A percentile compares a stretch with the other conserved stretches of the same genome.
phyloP scores from a whole-genome alignment of 331 rosid genomes.

The Rosa hybrid region DNA sequence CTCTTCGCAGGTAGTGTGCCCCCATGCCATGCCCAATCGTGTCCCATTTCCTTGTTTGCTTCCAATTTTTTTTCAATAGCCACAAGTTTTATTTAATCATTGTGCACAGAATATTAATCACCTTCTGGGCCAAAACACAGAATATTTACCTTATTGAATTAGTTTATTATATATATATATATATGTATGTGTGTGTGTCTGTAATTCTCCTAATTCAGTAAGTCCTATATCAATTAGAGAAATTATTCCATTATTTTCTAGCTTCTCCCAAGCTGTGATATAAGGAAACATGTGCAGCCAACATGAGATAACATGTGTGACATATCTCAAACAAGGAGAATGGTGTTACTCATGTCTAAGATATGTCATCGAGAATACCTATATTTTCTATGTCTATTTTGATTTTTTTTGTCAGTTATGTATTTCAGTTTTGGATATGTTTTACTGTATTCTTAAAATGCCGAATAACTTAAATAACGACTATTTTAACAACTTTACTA shows the following conservation, averaged over 20 bases:
- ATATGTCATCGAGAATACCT: background rate
- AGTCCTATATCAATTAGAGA: background rate
- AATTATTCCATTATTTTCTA: background rate
- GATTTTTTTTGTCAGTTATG: too few relatives aligned
- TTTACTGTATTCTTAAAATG: too few relatives aligned
- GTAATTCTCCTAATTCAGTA: too few relatives aligned
- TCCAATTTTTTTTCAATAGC: background rate
- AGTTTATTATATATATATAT: background rate
- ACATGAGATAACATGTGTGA: background rate
- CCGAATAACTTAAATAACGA: too few relatives aligned
- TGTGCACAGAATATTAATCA: background rate
- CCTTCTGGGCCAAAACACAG: background rate
- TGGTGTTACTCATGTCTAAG: background rate
- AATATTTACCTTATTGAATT: background rate
- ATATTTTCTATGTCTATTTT: too few relatives aligned
- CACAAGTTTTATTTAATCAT: background rate
- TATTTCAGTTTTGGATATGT: too few relatives aligned
- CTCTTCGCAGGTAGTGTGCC: background rate
- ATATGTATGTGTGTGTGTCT: too few relatives aligned
- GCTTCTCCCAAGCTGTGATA: background rate
- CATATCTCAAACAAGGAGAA: background rate
- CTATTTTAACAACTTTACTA: too few relatives aligned
- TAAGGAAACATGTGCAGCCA: background rate
- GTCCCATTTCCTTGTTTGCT: conserved; percentile 9
- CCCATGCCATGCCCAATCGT: background rate